These are phyloP conservation scores for Bipolaris victoriae DNA, from an alignment of 2,329 filamentous ascomycete genomes.

Conservation along the genomic window DNA sequence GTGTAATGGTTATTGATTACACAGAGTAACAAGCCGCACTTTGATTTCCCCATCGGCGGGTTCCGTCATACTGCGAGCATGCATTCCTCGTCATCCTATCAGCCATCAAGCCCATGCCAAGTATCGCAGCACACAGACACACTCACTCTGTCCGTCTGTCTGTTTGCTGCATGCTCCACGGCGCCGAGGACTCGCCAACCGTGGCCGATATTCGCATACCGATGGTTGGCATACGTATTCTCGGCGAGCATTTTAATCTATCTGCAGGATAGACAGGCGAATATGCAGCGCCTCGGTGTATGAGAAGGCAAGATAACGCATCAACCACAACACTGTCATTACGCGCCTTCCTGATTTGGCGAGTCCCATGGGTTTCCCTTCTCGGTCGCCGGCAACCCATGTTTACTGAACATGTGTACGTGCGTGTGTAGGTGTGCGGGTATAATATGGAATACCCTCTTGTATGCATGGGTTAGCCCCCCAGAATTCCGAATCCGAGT, in stretches of 20 bases:
- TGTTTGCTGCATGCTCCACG: conserved; percentile 8
- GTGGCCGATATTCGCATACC: not conserved
- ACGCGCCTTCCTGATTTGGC: conserved; percentile 12
- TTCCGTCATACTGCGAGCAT: conserved; percentile 7
- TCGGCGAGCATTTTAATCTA: conserved; percentile 1
- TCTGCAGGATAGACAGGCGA: not conserved
- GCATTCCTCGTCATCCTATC: conserved; percentile 8
- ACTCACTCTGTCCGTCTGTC: not conserved
- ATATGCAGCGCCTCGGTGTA: not conserved
- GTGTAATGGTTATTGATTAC: conserved; percentile 20
- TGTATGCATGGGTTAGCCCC: not conserved
- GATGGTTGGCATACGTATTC: not conserved
- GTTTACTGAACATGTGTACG: not conserved
- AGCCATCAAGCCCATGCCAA: conserved; percentile 1
- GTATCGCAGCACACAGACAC: conserved; percentile 10
- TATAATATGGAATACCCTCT: not conserved
- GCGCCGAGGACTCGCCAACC: conserved; percentile 7
- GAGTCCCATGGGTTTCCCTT: conserved; percentile 4
- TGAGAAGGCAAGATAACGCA: not conserved
- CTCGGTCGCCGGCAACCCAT: conserved; percentile 1
- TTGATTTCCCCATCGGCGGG: conserved; percentile 5
- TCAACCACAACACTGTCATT: not conserved
- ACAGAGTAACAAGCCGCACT: conserved; percentile 8
- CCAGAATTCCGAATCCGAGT: conserved; percentile 13
- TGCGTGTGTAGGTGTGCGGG: not conserved